These are phyloP conservation scores for Physcia stellaris DNA, from an alignment of 495 filamentous ascomycete genomes.

Conservation along the genomic window DNA sequence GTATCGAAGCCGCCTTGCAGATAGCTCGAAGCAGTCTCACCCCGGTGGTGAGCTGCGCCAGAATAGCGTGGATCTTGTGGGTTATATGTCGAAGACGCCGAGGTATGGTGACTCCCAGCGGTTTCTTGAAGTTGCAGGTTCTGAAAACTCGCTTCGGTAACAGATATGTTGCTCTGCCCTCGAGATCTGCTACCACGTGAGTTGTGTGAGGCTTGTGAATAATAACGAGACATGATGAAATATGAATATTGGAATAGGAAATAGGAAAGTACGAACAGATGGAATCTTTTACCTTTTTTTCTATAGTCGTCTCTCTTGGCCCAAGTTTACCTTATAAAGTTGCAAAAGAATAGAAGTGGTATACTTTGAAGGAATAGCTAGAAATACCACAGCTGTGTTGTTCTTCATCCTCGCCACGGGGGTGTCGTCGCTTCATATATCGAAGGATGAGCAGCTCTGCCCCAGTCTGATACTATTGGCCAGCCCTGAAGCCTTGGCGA, in stretches of 20 bases:
- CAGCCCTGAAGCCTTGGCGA: no score
- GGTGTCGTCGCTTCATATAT: no score
- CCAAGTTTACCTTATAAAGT: neutral
- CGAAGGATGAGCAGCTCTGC: no score
- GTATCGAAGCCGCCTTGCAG: conserved; percentile 8
- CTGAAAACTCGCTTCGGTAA: conserved; percentile 18
- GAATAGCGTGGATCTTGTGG: conserved; percentile 2
- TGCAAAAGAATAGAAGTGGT: no score
- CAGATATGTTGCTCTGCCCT: conserved; percentile 9
- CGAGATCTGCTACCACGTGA: conserved; percentile 13
- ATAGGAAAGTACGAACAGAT: no score
- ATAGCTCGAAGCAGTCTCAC: conserved; percentile 6
- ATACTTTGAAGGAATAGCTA: no score
- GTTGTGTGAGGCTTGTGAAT: conserved; percentile 13
- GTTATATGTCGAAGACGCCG: conserved; percentile 8
- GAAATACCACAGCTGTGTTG: no score
- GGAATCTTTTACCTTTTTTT: no score
- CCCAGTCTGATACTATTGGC: no score
- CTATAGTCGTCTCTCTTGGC: neutral
- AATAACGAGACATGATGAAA: conserved; percentile 14
- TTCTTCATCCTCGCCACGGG: no score
- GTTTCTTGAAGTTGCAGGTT: conserved; percentile 13
- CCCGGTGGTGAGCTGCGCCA: conserved; percentile 5
- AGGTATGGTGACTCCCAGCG: conserved; percentile 7
- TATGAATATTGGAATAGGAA: no score